These are phyloP conservation scores for Dactylella cylindrospora DNA, from an alignment of 2,329 filamentous ascomycete genomes.

Conservation along the genomic window DNA sequence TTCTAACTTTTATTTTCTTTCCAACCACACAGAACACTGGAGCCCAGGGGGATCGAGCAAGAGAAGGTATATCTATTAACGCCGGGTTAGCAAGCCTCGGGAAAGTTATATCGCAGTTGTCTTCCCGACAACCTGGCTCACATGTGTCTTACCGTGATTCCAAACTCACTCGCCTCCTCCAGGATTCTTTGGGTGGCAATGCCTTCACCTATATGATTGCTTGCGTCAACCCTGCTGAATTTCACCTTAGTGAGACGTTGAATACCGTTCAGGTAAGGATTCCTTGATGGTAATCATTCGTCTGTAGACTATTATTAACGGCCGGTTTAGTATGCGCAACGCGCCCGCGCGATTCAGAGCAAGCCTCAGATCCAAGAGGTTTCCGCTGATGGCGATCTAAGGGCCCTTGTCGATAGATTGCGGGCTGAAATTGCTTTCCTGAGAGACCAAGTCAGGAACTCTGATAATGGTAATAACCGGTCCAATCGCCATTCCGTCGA, in stretches of 20 bases:
- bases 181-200: slow-evolving; percentile 94
- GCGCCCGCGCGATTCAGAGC: slow-evolving; percentile 93
- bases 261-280: slow-evolving; percentile 71
- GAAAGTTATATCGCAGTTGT: slow-evolving; percentile 97
- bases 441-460: slow-evolving; percentile 85
- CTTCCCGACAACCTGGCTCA: slow-evolving; percentile 79
- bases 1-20: slow-evolving; percentile 2
- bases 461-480: slow-evolving; percentile 70
- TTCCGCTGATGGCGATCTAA: slow-evolving; percentile 86
- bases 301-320: too few species aligned
- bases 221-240: slow-evolving; percentile 93
- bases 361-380: slow-evolving; percentile 94
- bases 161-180: slow-evolving; percentile 88
- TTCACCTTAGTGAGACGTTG: slow-evolving; percentile 93
- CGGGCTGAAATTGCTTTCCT: slow-evolving; percentile 92
- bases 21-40: slow-evolving; percentile 68
- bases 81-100: slow-evolving; percentile 89
- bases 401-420: slow-evolving; percentile 86
- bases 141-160: slow-evolving; percentile 98
- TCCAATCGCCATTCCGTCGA: slow-evolving; percentile 56
- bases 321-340: slow-evolving; percentile 93
- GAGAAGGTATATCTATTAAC: slow-evolving; percentile 97
- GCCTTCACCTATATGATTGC: slow-evolving; percentile 99
- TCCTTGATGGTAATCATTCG: not conserved
- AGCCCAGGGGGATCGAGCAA: slow-evolving; percentile 88